Conservation (phyloP, 257 asterid genomes). For the Cruciata laevipes region DNA sequence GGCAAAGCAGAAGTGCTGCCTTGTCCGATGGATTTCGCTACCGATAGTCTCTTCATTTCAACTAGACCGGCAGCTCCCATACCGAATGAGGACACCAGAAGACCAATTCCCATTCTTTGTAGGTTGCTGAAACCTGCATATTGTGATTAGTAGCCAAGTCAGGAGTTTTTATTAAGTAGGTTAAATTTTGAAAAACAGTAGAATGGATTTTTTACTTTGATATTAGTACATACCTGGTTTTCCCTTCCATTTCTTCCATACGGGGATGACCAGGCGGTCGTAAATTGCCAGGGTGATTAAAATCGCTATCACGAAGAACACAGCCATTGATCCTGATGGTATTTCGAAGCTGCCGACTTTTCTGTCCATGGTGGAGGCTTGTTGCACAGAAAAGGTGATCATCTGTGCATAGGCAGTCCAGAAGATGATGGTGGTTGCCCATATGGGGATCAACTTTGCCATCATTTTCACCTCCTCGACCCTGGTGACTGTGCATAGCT, state of each 20-base stretch:
- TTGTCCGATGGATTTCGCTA: conserved; percentile 33
- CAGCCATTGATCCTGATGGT: conserved; percentile 91
- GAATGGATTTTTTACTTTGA: not conserved
- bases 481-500: conserved; percentile 63
- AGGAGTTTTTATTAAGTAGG: not conserved
- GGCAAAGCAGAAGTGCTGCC: conserved; percentile 36
- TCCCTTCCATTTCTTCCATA: conserved; percentile 76
- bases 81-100: conserved; percentile 59
- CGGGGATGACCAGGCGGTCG: conserved; percentile 73
- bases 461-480: conserved; percentile 96
- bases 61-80: conserved; percentile 67
- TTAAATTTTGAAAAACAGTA: not conserved
- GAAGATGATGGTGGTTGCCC: conserved; percentile 93
- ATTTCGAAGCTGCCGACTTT: conserved; percentile 50
- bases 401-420: conserved; percentile 96
- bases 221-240: conserved; percentile 44
- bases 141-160: not conserved
- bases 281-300: conserved; percentile 54
- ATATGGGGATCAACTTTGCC: conserved; percentile 64
- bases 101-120: conserved; percentile 65
- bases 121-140: conserved; percentile 54
- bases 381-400: conserved; percentile 89
- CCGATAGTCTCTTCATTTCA: conserved; percentile 58
- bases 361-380: conserved; percentile 84
- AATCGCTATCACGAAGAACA: conserved; percentile 76